Conservation (phyloP, 2,329 filamentous ascomycete genomes). For the Pleomassaria siparia region DNA sequence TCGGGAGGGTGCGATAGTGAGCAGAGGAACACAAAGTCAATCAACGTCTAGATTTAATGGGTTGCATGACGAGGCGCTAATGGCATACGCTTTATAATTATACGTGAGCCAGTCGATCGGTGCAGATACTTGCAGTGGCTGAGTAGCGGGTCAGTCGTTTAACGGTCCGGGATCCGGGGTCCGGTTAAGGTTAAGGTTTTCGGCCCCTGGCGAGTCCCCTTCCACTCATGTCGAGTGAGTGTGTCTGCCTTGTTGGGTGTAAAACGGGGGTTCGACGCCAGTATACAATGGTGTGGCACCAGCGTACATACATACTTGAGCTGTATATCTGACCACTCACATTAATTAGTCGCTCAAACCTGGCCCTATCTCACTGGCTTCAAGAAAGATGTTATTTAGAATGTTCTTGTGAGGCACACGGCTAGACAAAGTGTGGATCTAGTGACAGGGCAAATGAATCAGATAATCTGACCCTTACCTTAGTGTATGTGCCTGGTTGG, state of each 20-base stretch:
- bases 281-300: too few species aligned
- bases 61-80: conserved; percentile 4
- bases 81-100: conserved; percentile 3
- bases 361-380: too few species aligned
- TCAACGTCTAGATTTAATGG: background rate
- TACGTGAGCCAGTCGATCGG: background rate
- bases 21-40: background rate
- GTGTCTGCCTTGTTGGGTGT: conserved; percentile 2
- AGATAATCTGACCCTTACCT: too few species aligned
- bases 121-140: conserved; percentile 5
- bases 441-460: too few species aligned
- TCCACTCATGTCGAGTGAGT: background rate
- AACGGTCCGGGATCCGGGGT: conserved; percentile 2
- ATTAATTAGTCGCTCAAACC: too few species aligned
- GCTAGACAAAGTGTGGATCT: too few species aligned
- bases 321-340: too few species aligned
- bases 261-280: too few species aligned
- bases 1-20: background rate
- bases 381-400: too few species aligned
- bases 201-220: conserved; percentile 3
- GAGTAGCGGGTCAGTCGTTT: conserved; percentile 1
- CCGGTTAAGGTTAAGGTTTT: conserved; percentile 7
- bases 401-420: too few species aligned
- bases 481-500: too few species aligned
- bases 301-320: too few species aligned